These are phyloP conservation scores for Colletotrichum eleusines DNA, from an alignment of 2,329 filamentous ascomycete genomes.

Conservation along the genomic window DNA sequence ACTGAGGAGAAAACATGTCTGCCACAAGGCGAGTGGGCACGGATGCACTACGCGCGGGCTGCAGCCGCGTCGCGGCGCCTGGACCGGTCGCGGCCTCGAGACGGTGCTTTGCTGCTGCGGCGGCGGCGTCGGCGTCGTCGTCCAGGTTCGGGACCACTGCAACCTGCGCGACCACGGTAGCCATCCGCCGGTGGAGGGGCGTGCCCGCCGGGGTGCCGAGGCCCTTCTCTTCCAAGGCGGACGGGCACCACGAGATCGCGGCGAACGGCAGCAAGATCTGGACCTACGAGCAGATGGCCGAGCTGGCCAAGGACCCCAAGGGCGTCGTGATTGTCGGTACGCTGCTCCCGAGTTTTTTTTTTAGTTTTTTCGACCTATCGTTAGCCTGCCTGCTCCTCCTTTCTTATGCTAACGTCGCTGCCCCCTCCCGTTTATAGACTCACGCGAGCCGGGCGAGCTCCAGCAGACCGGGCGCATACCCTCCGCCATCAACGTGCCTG, in stretches of 20 bases:
- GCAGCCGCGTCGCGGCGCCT: conserved; percentile 1
- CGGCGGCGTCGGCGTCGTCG: too few relatives aligned
- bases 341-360: too few relatives aligned
- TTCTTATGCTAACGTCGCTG: not conserved
- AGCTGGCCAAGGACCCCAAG: conserved; percentile 11
- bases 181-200: not conserved
- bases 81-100: conserved; percentile 17
- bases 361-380: not conserved
- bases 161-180: not conserved
- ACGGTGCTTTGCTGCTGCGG: conserved; percentile 10
- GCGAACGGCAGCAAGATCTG: conserved; percentile 56
- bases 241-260: conserved; percentile 34
- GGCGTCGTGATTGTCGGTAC: conserved; percentile 33
- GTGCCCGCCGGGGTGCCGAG: conserved; percentile 6
- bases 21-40: conserved; percentile 3
- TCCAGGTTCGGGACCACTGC: not conserved
- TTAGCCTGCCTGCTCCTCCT: not conserved
- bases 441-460: conserved; percentile 79
- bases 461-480: conserved; percentile 78
- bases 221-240: conserved; percentile 30
- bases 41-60: conserved; percentile 16
- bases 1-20: conserved; percentile 6
- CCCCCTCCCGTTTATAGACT: conserved; percentile 59
- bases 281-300: conserved; percentile 60
- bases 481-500: conserved; percentile 83